These are phyloP conservation scores for Dendrobium huoshanense DNA, from an alignment of 106 monocot genomes.

Conservation along the genomic window DNA sequence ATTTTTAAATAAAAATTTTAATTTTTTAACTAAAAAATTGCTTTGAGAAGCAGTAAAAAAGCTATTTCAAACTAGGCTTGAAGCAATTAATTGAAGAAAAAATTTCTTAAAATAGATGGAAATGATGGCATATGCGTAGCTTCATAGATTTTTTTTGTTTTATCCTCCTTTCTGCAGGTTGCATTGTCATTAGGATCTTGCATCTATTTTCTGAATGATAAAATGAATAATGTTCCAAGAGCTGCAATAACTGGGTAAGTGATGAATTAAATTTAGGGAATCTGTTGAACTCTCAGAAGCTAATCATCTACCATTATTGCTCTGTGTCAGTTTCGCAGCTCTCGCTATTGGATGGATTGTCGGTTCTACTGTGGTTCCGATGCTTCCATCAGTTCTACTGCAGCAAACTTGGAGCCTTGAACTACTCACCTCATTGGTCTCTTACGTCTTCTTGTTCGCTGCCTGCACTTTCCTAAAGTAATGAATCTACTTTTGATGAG, in stretches of 20 bases:
- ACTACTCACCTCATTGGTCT: conserved; percentile 75
- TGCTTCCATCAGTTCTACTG: conserved; percentile 60
- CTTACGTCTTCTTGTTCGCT: conserved; percentile 75
- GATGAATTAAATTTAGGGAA: background rate
- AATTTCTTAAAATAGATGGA: background rate
- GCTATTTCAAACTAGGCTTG: no score
- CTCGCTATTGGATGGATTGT: conserved; percentile 75
- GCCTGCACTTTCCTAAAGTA: conserved; percentile 89
- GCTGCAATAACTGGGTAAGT: conserved; percentile 72
- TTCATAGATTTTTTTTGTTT: background rate
- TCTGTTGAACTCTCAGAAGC: background rate
- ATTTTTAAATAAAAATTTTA: no score
- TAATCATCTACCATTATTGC: background rate
- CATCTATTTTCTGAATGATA: conserved; percentile 93
- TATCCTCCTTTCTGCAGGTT: conserved; percentile 33
- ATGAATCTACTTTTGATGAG: background rate
- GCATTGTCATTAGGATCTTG: conserved; percentile 76
- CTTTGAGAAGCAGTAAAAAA: no score
- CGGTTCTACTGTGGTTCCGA: conserved; percentile 63
- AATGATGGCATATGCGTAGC: no score
- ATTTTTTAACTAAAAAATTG: no score
- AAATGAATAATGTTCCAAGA: conserved; percentile 71
- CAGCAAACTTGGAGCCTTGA: conserved; percentile 84
- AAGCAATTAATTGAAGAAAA: background rate
- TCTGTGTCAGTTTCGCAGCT: conserved; percentile 52